A percentile compares a stretch with the other conserved stretches of the same genome.
These are phyloP conservation scores for Rhizopogon vesiculosus DNA, from an alignment of 768 basidiomycete species.

Conservation along the genomic window DNA sequence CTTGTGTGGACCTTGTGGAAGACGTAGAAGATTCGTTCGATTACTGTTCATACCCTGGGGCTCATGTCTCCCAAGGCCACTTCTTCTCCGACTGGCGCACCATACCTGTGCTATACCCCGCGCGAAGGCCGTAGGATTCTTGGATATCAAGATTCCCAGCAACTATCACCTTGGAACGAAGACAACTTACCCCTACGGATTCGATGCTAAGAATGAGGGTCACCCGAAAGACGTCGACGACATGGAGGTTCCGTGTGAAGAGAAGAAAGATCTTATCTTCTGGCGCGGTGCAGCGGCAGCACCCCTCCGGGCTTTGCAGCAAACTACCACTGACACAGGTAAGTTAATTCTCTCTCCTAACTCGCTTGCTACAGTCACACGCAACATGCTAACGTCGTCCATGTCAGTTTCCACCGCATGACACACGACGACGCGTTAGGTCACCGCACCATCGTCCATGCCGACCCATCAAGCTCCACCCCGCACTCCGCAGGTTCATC, in stretches of 20 bases:
- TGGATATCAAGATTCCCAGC: slow-evolving; percentile 91
- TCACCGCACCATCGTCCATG: slow-evolving; percentile 65
- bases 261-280: slow-evolving; percentile 80
- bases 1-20: too few species aligned
- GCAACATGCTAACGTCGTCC: not conserved
- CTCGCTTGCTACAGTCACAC: slow-evolving; percentile 3
- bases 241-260: slow-evolving; percentile 87
- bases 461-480: slow-evolving; percentile 53
- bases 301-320: slow-evolving; percentile 79
- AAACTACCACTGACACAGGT: slow-evolving; percentile 87
- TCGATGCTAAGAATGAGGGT: slow-evolving; percentile 67
- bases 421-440: slow-evolving; percentile 44
- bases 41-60: slow-evolving; percentile 79
- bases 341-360: slow-evolving; percentile 6
- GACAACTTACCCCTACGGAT: slow-evolving; percentile 90
- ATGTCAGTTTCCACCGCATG: slow-evolving; percentile 66
- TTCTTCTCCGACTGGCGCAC: slow-evolving; percentile 98
- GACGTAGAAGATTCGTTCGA: slow-evolving; percentile 63
- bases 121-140: slow-evolving; percentile 78
- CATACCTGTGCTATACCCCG: slow-evolving; percentile 80
- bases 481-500: slow-evolving; percentile 36
- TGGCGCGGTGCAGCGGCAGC: slow-evolving; percentile 92
- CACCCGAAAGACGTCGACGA: slow-evolving; percentile 73
- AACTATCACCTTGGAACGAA: slow-evolving; percentile 79
- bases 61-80: slow-evolving; percentile 86